phyloP scores from a whole-genome alignment of 805 yeast genomes.

The Jamesozyma lodderae region DNA sequence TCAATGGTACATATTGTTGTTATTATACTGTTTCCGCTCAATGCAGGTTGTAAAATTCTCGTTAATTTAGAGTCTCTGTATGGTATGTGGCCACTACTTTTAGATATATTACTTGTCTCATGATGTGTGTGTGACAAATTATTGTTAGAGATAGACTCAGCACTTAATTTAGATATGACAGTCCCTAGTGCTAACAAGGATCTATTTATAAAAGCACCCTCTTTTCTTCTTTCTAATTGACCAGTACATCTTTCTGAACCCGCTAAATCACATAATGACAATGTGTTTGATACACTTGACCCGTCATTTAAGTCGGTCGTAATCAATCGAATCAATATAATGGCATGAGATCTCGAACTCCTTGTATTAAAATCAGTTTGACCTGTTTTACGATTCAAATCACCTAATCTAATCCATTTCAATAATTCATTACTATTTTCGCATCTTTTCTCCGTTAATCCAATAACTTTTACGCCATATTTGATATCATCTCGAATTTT shows the following conservation, averaged over 20 bases:
- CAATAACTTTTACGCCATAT: slow-evolving; percentile 66
- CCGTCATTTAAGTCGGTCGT: slow-evolving; percentile 35
- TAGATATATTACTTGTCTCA: slow-evolving; percentile 7
- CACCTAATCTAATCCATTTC: slow-evolving; percentile 56
- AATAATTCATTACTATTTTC: slow-evolving; percentile 50
- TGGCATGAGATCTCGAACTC: slow-evolving; percentile 88
- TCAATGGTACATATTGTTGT: slow-evolving; percentile 83
- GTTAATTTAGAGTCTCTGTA: slow-evolving; percentile 91
- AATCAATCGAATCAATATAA: slow-evolving; percentile 58
- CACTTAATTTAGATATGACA: slow-evolving; percentile 74
- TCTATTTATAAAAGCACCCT: slow-evolving; percentile 88
- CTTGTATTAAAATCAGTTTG: slow-evolving; percentile 84
- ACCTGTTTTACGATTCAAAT: slow-evolving; percentile 65
- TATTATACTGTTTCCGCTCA: slow-evolving; percentile 78
- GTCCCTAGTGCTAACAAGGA: slow-evolving; percentile 84
- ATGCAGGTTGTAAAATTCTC: slow-evolving; percentile 80
- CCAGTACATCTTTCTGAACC: slow-evolving; percentile 84
- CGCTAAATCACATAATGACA: slow-evolving; percentile 88
- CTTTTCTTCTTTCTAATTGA: slow-evolving; percentile 70
- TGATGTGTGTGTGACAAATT: slow-evolving; percentile 19
- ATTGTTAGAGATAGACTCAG: slow-evolving; percentile 23
- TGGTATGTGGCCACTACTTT: slow-evolving; percentile 52
- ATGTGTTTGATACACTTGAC: slow-evolving; percentile 41
- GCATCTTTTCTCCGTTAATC: slow-evolving; percentile 57
- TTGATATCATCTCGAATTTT: slow-evolving; percentile 68